Base-by-base conservation (phyloP, 345 rosid species). In the Gossypium herbaceum region DNA sequence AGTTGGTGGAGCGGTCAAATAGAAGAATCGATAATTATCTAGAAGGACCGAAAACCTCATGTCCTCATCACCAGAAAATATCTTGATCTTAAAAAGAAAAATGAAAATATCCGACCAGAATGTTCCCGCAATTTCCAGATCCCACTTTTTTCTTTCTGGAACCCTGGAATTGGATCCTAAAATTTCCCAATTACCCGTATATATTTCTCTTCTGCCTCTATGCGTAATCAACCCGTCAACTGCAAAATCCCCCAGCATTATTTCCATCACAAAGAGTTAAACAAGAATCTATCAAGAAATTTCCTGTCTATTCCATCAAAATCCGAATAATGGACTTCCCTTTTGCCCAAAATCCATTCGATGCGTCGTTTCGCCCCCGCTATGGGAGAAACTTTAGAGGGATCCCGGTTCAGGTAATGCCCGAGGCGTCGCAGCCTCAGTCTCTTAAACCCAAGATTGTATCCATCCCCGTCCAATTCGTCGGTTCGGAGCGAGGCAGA, bases 401-500 rank as follows among this genome's bases (percentile, higher is more conserved):
- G 41, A 34, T 34, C 41, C 41, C 41, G 41, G 7, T 34, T 34
- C 41, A 34, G 16, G 45, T 20, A 3, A 15, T 54, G 19, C 48
- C 62, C 41, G 13, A 41, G 56, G 12, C 47, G 51, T 24, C 19
- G 60, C 45, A 59, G 63, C 51, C 75, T 4, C 61, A 75, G 59
- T 20, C 68, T 44, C 25, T 74, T 17, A 60, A 60, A 13, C 82
- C 83, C 29, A 85, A 73, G 74, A 89, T 88, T 41, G 87, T 86
- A 16, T 58, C 81, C n/a, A 84, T 90, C 7, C 91, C 91, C 2
- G 89, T 87, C 11, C 86, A 24, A 19, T 81, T 72, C 68, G 80
- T 85, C n/a, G 85, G 74, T 0, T 76, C 83, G 71, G 88, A 79
- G 62, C 76, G n/a, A 67, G 63, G 67, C 43, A 72, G 87, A 86